Evolutionary conservation across 2,329 filamentous ascomycete genomes (phyloP).

Genomic region (Arthrobotrys pseudoclavata): DNA sequence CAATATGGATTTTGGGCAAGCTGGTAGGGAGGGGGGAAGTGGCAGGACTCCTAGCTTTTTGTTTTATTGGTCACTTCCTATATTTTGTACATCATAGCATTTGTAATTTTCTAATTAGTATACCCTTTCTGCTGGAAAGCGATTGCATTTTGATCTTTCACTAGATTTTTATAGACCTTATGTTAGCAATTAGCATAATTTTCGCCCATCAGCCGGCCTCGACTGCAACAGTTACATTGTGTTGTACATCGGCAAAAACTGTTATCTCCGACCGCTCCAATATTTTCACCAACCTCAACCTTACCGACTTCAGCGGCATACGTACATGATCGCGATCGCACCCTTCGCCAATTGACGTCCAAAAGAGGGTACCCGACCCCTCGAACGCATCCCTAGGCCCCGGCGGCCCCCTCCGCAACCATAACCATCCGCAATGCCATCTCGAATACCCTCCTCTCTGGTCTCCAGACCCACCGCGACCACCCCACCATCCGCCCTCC

Average conservation of each 20-base stretch:
- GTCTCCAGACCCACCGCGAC: slow-evolving; percentile 25
- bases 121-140: neutral
- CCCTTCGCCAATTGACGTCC: slow-evolving; percentile 39
- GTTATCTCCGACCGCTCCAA: slow-evolving; percentile 48
- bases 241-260: slow-evolving; percentile 20
- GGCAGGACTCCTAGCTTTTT: neutral
- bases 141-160: neutral
- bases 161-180: neutral
- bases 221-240: neutral
- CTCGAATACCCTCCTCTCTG: slow-evolving; percentile 48
- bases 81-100: neutral
- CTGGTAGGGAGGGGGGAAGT: neutral
- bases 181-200: neutral
- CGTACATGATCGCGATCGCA: slow-evolving; percentile 7
- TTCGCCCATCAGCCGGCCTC: neutral
- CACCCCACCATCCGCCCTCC: slow-evolving; percentile 26
- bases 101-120: slow-evolving; percentile 6
- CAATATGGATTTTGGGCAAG: neutral
- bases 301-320: slow-evolving; percentile 9
- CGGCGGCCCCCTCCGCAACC: slow-evolving; percentile 24
- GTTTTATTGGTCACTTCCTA: slow-evolving; percentile 2
- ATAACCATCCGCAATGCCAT: slow-evolving; percentile 43
- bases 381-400: slow-evolving; percentile 29
- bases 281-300: slow-evolving; percentile 55
- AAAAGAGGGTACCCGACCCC: slow-evolving; percentile 26